Percentiles rank a stretch among this genome's conserved stretches.
Evolutionary conservation across 2,329 filamentous ascomycete genomes (phyloP).

Genomic region (Keithomyces neogunnii): DNA sequence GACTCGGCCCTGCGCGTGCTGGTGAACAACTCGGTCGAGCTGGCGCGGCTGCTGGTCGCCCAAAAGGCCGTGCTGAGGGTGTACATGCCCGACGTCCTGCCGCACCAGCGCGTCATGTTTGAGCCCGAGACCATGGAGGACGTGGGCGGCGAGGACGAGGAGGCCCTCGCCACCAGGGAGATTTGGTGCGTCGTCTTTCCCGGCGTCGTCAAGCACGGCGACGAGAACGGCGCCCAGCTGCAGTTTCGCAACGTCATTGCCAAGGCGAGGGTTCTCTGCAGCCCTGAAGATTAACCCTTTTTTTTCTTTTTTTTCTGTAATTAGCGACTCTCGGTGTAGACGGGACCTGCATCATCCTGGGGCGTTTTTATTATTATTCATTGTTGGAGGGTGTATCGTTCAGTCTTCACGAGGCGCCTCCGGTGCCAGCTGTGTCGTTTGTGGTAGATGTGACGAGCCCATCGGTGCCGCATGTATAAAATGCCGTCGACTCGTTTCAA

Average conservation of each 20-base stretch:
- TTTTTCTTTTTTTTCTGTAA: too few species aligned
- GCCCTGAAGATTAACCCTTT: conserved; percentile 26
- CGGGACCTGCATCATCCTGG: too few species aligned
- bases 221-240: conserved; percentile 53
- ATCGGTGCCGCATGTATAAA: too few species aligned
- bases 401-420: too few species aligned
- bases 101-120: conserved; percentile 47
- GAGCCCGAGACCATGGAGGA: conserved; percentile 57
- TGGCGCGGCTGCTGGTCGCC: conserved; percentile 46
- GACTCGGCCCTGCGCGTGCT: conserved; percentile 46
- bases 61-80: conserved; percentile 52
- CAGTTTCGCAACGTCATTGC: conserved; percentile 55
- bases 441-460: too few species aligned
- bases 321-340: too few species aligned
- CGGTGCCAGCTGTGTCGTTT: too few species aligned
- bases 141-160: conserved; percentile 53
- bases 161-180: conserved; percentile 40
- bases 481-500: too few species aligned
- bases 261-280: conserved; percentile 58
- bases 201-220: conserved; percentile 54
- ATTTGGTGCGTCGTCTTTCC: conserved; percentile 58
- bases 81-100: conserved; percentile 43
- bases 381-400: too few species aligned
- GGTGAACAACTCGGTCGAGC: conserved; percentile 43
- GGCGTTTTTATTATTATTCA: too few species aligned